A percentile compares a stretch with the other conserved stretches of the same genome.
Conservation (phyloP, 1,284 basidiomycete genomes). For the Fomitiporia mediterranea region DNA sequence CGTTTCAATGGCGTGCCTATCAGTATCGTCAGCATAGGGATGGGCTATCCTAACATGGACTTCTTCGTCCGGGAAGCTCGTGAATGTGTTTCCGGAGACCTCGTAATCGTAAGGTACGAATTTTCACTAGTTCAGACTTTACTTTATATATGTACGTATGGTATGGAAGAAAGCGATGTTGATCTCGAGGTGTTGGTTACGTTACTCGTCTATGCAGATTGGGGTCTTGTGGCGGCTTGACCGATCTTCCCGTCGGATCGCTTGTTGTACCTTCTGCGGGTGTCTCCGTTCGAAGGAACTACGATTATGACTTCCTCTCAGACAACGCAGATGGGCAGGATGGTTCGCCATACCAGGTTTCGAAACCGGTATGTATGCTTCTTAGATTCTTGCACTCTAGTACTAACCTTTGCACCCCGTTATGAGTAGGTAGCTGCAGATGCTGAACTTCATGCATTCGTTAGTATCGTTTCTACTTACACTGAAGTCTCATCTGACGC, state of each 20-base stretch:
- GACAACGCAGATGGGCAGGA: constrained; percentile 28
- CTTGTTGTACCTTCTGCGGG: constrained; percentile 68
- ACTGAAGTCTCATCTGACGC: not conserved
- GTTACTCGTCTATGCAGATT: constrained; percentile 46
- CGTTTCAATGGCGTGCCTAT: constrained; percentile 65
- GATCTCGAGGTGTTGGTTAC: not conserved
- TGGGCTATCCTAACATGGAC: constrained; percentile 79
- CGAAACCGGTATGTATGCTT: constrained; percentile 51
- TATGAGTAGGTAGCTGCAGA: constrained; percentile 50
- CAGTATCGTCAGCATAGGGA: constrained; percentile 77
- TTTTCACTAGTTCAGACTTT: not conserved
- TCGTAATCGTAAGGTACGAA: constrained; percentile 69
- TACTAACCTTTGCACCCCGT: constrained; percentile 14
- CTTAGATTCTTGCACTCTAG: constrained; percentile 9
- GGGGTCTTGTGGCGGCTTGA: constrained; percentile 76
- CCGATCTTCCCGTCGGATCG: constrained; percentile 66
- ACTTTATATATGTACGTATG: not conserved
- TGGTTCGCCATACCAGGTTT: constrained; percentile 62
- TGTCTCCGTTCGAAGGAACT: constrained; percentile 67
- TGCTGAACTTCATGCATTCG: constrained; percentile 43
- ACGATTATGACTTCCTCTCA: constrained; percentile 69
- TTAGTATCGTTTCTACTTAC: constrained; percentile 27
- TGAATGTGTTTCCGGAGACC: constrained; percentile 73
- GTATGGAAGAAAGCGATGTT: not conserved
- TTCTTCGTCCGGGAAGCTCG: constrained; percentile 82